Evolutionary conservation across 805 yeast species (phyloP), one percentile per base, ranked within the genome.

Genomic region (Nakazawaea molendinolei): DNA sequence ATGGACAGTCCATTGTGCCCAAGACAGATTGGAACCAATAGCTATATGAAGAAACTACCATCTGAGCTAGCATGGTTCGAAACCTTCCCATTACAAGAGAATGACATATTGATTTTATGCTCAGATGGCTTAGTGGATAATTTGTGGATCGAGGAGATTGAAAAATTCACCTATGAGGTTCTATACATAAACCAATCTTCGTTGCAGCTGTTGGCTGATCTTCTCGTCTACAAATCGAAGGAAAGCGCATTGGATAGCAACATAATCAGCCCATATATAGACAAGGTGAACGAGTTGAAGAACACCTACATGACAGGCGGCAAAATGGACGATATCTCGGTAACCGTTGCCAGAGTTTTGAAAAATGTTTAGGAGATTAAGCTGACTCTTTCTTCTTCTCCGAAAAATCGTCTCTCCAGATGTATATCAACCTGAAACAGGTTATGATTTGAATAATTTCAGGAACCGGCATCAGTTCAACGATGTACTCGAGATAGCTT

Each of bases 51-150:
- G 12, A 50, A 54, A 33, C 35, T 64, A 20, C 79, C 79, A 2
- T 67, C 74, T 4, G 60, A 63, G 27, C 55, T 71, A 41, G 75
- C 72, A 2, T 61, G 70, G 61, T 67, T 64, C 19, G 63, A 59
- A 27, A 61, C 67, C 8, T 49, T 66, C 24, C 55, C 61, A 31
- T 41, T 71, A 9, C 40, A 59, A 33, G 61, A 56, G 26, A 53
- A 61, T 30, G 79, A 72, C 44, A 45, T 71, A 8, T 47, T 72
- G 1, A 49, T 71, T 14, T 43, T 70, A 40, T 69, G 76, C 41
- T 67, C 76, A 1, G 79, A 72, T 48, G 79, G 79, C 1, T 61
- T 72, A 8, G 61, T 73, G 1, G 79, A 72, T 48, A 72, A 72
- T 44, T 51, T 72, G 27, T 72, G 66, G 46, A 65, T 63, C 17